phyloP scores from a whole-genome alignment of 495 filamentous ascomycete genomes.

The Neurospora sp. region DNA sequence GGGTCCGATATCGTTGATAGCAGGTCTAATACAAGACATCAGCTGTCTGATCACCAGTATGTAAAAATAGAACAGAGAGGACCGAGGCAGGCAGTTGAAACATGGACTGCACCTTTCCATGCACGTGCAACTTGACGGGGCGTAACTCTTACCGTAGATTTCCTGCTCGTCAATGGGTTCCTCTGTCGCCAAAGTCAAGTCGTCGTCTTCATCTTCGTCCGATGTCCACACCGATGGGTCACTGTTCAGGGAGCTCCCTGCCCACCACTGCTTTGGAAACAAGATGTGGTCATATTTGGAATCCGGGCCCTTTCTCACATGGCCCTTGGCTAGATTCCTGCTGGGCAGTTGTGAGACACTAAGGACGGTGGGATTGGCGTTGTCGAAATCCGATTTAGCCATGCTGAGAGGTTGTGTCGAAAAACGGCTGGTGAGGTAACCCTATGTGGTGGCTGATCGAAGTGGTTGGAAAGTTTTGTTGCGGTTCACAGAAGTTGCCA shows the following conservation, averaged over 20 bases:
- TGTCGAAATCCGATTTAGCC: slow-evolving; percentile 44
- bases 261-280: slow-evolving; percentile 21
- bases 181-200: slow-evolving; percentile 48
- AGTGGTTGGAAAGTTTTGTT: not conserved
- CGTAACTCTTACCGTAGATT: slow-evolving; percentile 63
- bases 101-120: not conserved
- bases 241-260: slow-evolving; percentile 4
- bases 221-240: slow-evolving; percentile 15
- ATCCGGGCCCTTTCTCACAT: slow-evolving; percentile 17
- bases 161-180: slow-evolving; percentile 95
- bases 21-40: slow-evolving; percentile 55
- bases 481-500: not conserved
- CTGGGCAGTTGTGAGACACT: slow-evolving; percentile 87
- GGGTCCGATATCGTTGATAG: slow-evolving; percentile 91
- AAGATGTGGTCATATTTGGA: slow-evolving; percentile 28
- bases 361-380: slow-evolving; percentile 90
- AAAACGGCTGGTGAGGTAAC: not conserved
- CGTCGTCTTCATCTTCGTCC: slow-evolving; percentile 39
- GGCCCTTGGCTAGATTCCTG: slow-evolving; percentile 30
- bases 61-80: slow-evolving; percentile 7
- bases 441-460: not conserved
- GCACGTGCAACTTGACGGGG: not conserved
- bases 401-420: slow-evolving; percentile 7
- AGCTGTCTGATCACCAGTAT: slow-evolving; percentile 21
- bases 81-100: not conserved